phyloP scores from a whole-genome alignment of 2,329 filamentous ascomycete species.

The Rasamsonia emersonii region DNA sequence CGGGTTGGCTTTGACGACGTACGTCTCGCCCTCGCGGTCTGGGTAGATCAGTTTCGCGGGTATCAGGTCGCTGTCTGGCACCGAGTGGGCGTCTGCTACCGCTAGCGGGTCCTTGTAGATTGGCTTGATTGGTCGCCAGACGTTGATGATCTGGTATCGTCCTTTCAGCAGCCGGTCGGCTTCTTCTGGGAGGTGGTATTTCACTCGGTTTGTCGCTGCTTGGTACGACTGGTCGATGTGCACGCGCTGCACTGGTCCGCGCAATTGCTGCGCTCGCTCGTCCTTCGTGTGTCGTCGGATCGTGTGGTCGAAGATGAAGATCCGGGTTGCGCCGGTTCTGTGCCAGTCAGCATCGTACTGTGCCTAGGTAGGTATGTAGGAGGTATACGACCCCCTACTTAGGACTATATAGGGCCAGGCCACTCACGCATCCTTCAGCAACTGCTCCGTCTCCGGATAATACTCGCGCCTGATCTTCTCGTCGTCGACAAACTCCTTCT shows the following conservation, averaged over 20 bases:
- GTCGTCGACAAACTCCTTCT: conserved; percentile 34
- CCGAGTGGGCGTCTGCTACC: conserved; percentile 44
- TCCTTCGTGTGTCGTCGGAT: conserved; percentile 33
- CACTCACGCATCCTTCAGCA: conserved; percentile 34
- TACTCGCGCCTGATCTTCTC: conserved; percentile 34
- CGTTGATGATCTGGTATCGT: conserved; percentile 43
- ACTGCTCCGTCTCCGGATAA: conserved; percentile 40
- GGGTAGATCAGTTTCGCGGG: conserved; percentile 44
- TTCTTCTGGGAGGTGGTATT: conserved; percentile 37
- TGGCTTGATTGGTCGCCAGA: conserved; percentile 43
- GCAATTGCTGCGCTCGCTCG: conserved; percentile 24
- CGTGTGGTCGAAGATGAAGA: conserved; percentile 45
- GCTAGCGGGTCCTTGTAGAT: conserved; percentile 48
- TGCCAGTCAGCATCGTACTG: neutral
- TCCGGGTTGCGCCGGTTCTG: conserved; percentile 34
- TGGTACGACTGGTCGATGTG: conserved; percentile 44
- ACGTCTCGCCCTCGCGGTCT: conserved; percentile 43
- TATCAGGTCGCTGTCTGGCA: conserved; percentile 45
- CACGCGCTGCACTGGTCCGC: conserved; percentile 42
- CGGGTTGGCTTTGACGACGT: conserved; percentile 33
- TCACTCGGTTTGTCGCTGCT: conserved; percentile 35
- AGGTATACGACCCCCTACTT: neutral
- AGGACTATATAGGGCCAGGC: neutral
- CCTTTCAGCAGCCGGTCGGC: conserved; percentile 34
- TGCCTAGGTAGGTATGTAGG: neutral